phyloP scores from a whole-genome alignment of 2,329 filamentous ascomycete species.

The Fusarium chlamydosporum region DNA sequence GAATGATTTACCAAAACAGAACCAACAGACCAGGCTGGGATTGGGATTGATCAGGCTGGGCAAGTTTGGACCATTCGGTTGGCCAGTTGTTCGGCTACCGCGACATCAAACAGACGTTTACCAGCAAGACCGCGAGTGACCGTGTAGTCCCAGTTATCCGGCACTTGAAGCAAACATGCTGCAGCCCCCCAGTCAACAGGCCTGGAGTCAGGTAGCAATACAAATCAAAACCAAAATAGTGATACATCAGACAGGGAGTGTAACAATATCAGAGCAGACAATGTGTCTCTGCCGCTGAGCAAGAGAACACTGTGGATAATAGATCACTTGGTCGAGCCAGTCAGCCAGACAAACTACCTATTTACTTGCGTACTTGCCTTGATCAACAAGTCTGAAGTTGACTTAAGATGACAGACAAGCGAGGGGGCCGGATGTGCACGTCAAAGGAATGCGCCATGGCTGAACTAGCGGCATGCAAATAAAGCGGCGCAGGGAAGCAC shows the following conservation, averaged over 20 bases:
- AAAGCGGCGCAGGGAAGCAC: constrained; percentile 38
- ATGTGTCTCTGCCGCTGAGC: constrained; percentile 5
- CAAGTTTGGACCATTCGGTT: constrained; percentile 30
- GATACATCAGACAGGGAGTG: constrained; percentile 1
- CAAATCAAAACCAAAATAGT: constrained; percentile 8
- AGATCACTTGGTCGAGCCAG: not conserved
- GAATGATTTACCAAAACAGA: constrained; percentile 36
- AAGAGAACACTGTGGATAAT: constrained; percentile 15
- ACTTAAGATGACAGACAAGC: constrained; percentile 33
- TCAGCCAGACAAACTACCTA: not conserved
- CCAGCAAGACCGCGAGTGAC: constrained; percentile 29
- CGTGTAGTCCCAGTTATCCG: constrained; percentile 32
- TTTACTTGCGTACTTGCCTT: not conserved
- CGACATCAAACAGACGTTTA: constrained; percentile 38
- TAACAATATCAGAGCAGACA: constrained; percentile 10
- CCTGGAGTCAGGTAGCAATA: constrained; percentile 6
- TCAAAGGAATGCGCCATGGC: constrained; percentile 51
- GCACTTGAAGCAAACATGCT: constrained; percentile 41
- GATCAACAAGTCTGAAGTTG: constrained; percentile 16
- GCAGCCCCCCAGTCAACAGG: constrained; percentile 16
- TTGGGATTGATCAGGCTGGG: constrained; percentile 38
- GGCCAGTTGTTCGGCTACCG: constrained; percentile 29
- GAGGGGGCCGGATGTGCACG: constrained; percentile 21
- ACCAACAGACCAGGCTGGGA: constrained; percentile 31
- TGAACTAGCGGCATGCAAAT: constrained; percentile 46